Evolutionary conservation across 352 stramenopile genomes (phyloP).

Genomic region (Phytophthora sansomeana): DNA sequence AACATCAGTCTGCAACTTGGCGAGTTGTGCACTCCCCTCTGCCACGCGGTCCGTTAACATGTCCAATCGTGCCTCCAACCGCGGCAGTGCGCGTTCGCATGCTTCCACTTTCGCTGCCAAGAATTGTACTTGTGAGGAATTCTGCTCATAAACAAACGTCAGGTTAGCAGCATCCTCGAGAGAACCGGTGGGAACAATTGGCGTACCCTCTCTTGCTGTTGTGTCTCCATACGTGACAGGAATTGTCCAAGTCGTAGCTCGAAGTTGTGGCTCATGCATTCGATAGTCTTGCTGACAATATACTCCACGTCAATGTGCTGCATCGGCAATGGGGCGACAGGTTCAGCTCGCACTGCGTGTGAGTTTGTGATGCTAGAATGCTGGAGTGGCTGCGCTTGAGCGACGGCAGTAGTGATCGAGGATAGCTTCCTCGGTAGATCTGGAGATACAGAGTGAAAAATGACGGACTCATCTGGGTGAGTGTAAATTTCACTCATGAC

Average conservation of each 20-base stretch:
- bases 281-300: conserved; percentile 71
- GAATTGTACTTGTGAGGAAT: conserved; percentile 58
- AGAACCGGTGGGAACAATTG: background rate
- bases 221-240: conserved; percentile 60
- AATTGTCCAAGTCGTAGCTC: conserved; percentile 66
- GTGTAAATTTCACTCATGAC: conserved; percentile 2
- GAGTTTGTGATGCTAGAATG: conserved; percentile 10
- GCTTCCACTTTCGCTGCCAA: conserved; percentile 65
- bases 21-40: conserved; percentile 45
- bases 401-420: conserved; percentile 6
- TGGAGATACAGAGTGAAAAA: conserved; percentile 10
- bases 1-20: conserved; percentile 53
- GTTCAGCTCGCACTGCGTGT: background rate
- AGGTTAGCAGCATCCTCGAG: conserved; percentile 1
- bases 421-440: conserved; percentile 6
- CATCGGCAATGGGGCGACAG: conserved; percentile 25
- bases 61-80: conserved; percentile 66
- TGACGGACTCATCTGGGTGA: conserved; percentile 8
- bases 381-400: conserved; percentile 20
- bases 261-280: conserved; percentile 76
- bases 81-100: conserved; percentile 67
- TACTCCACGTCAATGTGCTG: conserved; percentile 65
- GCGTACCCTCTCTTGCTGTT: conserved; percentile 64
- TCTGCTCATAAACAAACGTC: conserved; percentile 26
- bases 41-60: conserved; percentile 66